Evolutionary conservation across 257 asterid genomes (phyloP).

Genomic region (Nicotiana paniculata): DNA sequence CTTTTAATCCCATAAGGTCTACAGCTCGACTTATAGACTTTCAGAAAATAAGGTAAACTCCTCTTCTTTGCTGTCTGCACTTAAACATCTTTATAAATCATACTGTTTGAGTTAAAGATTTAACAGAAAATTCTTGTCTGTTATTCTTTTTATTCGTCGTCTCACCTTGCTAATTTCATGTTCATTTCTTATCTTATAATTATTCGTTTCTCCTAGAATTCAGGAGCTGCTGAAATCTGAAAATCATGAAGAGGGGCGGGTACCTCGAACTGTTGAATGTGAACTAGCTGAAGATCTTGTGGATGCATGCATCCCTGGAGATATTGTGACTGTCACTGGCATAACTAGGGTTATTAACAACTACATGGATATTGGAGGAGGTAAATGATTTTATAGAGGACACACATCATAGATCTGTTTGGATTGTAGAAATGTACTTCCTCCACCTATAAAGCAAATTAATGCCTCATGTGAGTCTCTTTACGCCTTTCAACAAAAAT

Average conservation of each 20-base stretch:
- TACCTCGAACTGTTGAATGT: constrained; percentile 93
- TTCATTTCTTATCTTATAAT: neutral
- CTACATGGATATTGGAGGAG: constrained; percentile 99
- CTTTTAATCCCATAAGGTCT: constrained; percentile 62
- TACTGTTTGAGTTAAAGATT: neutral
- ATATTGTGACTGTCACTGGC: constrained; percentile 83
- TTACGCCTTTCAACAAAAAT: no score
- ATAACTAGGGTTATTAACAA: constrained; percentile 77
- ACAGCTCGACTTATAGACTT: constrained; percentile 67
- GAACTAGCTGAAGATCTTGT: constrained; percentile 88
- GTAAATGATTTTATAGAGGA: constrained; percentile 23
- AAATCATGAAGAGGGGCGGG: constrained; percentile 89
- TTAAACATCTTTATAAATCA: neutral
- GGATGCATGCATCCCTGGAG: constrained; percentile 97
- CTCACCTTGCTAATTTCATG: neutral
- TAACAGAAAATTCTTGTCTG: neutral
- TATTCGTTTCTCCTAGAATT: constrained; percentile 34
- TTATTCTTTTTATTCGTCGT: neutral
- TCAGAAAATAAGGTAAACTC: constrained; percentile 76
- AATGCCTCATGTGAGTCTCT: no score
- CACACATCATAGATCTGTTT: no score
- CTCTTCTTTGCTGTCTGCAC: neutral
- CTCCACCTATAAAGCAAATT: no score
- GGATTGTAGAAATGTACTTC: no score
- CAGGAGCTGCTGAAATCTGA: constrained; percentile 85